Conservation (phyloP, 176 grass and related monocot species). For the Eleusine indica region DNA sequence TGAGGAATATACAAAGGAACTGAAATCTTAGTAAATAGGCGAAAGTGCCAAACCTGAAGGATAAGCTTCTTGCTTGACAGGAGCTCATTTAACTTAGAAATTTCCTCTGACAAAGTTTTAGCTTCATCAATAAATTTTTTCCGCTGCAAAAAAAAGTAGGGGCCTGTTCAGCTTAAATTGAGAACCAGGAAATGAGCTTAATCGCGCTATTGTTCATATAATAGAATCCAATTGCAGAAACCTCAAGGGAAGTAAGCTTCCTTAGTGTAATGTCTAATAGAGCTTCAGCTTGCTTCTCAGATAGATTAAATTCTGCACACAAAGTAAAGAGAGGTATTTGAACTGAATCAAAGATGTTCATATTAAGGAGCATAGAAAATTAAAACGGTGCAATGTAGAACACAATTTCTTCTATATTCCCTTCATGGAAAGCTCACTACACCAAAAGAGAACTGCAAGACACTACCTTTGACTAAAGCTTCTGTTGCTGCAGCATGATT, state of each 20-base stretch:
- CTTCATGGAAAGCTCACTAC: constrained; percentile 16
- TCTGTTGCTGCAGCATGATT: constrained; percentile 61
- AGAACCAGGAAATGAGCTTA: not conserved
- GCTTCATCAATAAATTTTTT: constrained; percentile 95
- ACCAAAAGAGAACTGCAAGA: constrained; percentile 7
- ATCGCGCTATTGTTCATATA: constrained; percentile 7
- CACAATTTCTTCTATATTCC: constrained; percentile 8
- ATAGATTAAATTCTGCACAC: constrained; percentile 73
- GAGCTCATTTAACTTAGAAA: constrained; percentile 91
- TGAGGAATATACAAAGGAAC: not conserved
- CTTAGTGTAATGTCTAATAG: constrained; percentile 89
- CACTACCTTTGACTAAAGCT: constrained; percentile 75
- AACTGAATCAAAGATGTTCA: not conserved
- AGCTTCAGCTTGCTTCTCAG: constrained; percentile 91
- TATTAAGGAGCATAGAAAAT: not conserved
- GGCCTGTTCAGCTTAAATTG: constrained; percentile 16
- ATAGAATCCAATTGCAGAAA: constrained; percentile 38
- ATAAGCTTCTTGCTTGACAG: constrained; percentile 91
- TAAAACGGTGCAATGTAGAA: not conserved
- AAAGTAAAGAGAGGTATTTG: constrained; percentile 39
- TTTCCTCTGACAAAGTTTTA: constrained; percentile 59
- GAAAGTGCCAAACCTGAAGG: constrained; percentile 69
- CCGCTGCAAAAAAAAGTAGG: constrained; percentile 60
- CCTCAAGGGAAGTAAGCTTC: constrained; percentile 94
- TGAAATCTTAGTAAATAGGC: not conserved